phyloP scores from a whole-genome alignment of 73 alveolate genomes.

The Tetrahymena malaccensis region DNA sequence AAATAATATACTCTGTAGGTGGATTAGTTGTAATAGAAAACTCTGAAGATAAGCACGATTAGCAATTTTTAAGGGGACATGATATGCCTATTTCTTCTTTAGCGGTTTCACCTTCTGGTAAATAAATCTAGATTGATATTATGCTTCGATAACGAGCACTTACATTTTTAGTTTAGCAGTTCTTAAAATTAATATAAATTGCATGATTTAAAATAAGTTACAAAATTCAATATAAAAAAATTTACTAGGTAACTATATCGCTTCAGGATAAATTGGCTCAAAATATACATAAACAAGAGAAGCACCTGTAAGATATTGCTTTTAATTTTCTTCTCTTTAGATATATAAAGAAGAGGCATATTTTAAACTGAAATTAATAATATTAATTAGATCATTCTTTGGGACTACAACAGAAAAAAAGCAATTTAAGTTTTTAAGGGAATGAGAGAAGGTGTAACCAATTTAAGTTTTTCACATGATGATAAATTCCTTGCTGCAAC shows the following conservation, averaged over 20 bases:
- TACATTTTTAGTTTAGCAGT: neutral
- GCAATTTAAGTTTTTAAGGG: conserved; percentile 73
- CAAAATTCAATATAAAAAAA: neutral
- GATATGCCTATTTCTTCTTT: conserved; percentile 66
- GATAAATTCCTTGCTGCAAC: conserved; percentile 66
- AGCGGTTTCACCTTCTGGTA: conserved; percentile 28
- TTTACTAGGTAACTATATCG: conserved; percentile 48
- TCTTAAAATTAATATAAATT: no score
- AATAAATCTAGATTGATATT: neutral
- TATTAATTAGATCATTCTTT: conserved; percentile 15
- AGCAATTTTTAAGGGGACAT: conserved; percentile 66
- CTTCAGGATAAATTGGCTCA: conserved; percentile 70
- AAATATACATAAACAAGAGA: conserved; percentile 63
- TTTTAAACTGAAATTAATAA: neutral
- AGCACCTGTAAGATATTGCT: conserved; percentile 54
- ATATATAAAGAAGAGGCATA: neutral
- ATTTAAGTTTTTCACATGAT: conserved; percentile 61
- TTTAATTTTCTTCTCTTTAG: neutral
- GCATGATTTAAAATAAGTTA: neutral
- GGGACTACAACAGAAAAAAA: conserved; percentile 60
- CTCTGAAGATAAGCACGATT: conserved; percentile 57
- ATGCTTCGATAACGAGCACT: neutral
- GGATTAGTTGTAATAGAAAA: conserved; percentile 66
- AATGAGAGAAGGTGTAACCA: conserved; percentile 56
- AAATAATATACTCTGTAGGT: conserved; percentile 48